A percentile compares a stretch with the other conserved stretches of the same genome.
phyloP scores from a whole-genome alignment of 768 basidiomycete species.

The Hericium erinaceus region DNA sequence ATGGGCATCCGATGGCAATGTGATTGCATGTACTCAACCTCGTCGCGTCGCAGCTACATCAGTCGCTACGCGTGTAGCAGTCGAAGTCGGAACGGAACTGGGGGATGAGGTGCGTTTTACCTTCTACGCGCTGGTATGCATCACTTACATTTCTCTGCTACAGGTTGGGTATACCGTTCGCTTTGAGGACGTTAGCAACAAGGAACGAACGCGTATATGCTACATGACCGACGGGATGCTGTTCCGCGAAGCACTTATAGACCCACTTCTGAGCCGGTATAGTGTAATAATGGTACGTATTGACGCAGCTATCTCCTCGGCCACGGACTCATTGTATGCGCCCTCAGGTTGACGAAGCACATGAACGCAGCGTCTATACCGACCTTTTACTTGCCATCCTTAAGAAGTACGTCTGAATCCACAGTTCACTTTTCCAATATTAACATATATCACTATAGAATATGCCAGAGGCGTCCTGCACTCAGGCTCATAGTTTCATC shows the following conservation, averaged over 20 bases:
- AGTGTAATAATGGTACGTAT: conserved; percentile 85
- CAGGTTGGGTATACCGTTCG: conserved; percentile 97
- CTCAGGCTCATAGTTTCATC: conserved; percentile 91
- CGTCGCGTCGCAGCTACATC: conserved; percentile 92
- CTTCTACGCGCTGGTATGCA: conserved; percentile 69
- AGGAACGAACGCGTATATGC: conserved; percentile 77
- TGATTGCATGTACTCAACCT: conserved; percentile 91
- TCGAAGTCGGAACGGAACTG: conserved; percentile 82
- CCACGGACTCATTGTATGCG: background rate
- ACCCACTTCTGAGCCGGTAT: conserved; percentile 86
- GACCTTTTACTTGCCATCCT: conserved; percentile 86
- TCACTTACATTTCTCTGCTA: conserved; percentile 52
- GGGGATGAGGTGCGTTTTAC: conserved; percentile 68
- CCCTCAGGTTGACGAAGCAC: conserved; percentile 88
- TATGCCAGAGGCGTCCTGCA: conserved; percentile 82
- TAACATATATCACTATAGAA: conserved; percentile 37
- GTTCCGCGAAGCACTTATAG: conserved; percentile 86
- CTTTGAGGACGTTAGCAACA: conserved; percentile 88
- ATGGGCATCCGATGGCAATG: conserved; percentile 77
- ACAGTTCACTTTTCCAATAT: background rate
- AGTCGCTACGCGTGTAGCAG: conserved; percentile 82
- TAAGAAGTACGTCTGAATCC: conserved; percentile 60
- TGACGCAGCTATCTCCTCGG: background rate
- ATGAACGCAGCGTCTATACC: conserved; percentile 93
- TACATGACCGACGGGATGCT: conserved; percentile 99